A percentile compares a stretch with the other conserved stretches of the same genome.
phyloP scores from a whole-genome alignment of 1,284 basidiomycete species.

The Anthracocystis panici-leucophaei region DNA sequence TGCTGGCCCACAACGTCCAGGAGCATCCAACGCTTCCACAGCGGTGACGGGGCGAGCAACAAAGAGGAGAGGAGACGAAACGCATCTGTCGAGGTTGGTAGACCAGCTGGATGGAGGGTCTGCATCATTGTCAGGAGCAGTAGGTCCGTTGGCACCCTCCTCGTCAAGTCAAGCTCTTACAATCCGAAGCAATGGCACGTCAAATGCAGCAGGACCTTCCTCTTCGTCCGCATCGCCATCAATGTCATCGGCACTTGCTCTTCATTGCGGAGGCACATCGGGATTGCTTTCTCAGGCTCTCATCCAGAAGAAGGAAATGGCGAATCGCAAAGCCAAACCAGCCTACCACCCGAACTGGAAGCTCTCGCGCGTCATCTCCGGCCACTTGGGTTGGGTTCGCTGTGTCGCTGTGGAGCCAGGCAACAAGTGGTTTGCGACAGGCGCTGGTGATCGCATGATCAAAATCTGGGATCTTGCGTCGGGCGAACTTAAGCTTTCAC shows the following conservation, averaged over 20 bases:
- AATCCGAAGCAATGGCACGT: slow-evolving; percentile 19
- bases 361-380: slow-evolving; percentile 94
- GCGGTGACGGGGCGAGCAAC: slow-evolving; percentile 12
- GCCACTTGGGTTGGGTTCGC: slow-evolving; percentile 98
- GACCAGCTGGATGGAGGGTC: slow-evolving; percentile 43
- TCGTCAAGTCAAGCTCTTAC: slow-evolving; percentile 42
- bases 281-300: slow-evolving; percentile 61
- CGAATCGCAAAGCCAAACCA: slow-evolving; percentile 86
- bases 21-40: slow-evolving; percentile 16
- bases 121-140: slow-evolving; percentile 11
- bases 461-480: slow-evolving; percentile 99
- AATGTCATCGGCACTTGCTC: slow-evolving; percentile 24
- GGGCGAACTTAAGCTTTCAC: slow-evolving; percentile 91
- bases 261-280: slow-evolving; percentile 42
- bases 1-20: slow-evolving; percentile 73
- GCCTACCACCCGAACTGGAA: slow-evolving; percentile 95
- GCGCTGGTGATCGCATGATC: slow-evolving; percentile 96
- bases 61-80: slow-evolving; percentile 37
- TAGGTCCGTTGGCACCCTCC: slow-evolving; percentile 21
- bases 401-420: slow-evolving; percentile 95
- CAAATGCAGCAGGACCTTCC: slow-evolving; percentile 13
- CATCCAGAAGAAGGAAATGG: slow-evolving; percentile 64
- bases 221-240: slow-evolving; percentile 28
- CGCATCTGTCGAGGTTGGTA: slow-evolving; percentile 24
- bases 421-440: slow-evolving; percentile 98